Evolutionary conservation across 106 monocot species (phyloP), one percentile per base, ranked within the genome.

Genomic region (Allium cepa): DNA sequence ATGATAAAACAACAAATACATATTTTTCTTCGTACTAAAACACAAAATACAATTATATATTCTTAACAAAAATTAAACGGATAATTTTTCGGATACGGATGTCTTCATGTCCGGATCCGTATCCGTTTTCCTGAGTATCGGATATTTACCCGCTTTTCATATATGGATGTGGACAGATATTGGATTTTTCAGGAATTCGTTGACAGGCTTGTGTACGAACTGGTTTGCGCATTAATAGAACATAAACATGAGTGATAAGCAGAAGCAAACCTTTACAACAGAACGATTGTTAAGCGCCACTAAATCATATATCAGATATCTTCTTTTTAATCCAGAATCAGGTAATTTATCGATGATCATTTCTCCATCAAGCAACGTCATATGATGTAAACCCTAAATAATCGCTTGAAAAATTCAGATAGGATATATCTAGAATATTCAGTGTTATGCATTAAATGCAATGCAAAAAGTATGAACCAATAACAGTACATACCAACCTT

Each of bases 331-430:
- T 64, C 85, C 79, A 66, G 62, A 53, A 47, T 81, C 79, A 45
- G 85, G 88, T 71, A 97, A 58, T 47, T 77, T 88, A 68, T 97
- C 96, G 28, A 97, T 97, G 50, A 97, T 85, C 96, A 97, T 97
- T 64, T 97, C 96, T 28, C 96, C 96, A 71, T 97, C 96, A 79
- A 97, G 80, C 77, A 97, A 82, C 55, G 96, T 92, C 58, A 72
- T 61, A 51, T 84, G 68, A 75, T 97, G 92, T 55, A 87, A 80
- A 26, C 89, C 86, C 96, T 89, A 73, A 50, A 73, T 68, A 50
- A 28, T 57, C 47, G 10, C 55, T 36, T 46, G 53, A 65, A 68
- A 13, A 17, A n/a, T 56, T 61, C 62, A 67, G 18, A 6, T 58
- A 36, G 3, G 36, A 36, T 36, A 36, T 36, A 36, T 36, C 36